Conservation (phyloP, 805 yeast species). For the Lipomyces orientalis region DNA sequence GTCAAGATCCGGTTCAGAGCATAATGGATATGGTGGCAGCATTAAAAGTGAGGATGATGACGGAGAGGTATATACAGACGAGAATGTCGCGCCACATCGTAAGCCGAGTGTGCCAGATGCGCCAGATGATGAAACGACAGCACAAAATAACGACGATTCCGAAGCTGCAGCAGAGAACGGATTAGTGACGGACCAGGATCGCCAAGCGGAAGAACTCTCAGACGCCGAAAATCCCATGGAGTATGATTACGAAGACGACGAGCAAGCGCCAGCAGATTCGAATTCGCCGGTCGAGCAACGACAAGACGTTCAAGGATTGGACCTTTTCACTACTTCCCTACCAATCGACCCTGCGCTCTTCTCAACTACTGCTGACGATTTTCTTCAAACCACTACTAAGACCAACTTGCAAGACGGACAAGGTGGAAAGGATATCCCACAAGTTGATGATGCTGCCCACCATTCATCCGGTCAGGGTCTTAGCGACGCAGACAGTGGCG, state of each 20-base stretch:
- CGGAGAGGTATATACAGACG: constrained; percentile 19
- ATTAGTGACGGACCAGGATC: background rate
- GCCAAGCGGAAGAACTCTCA: constrained; percentile 5
- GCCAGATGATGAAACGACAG: background rate
- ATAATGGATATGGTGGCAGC: constrained; percentile 14
- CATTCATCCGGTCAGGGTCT: too few species aligned
- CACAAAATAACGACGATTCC: background rate
- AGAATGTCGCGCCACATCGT: constrained; percentile 19
- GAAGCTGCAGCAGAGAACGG: background rate
- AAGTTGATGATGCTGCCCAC: background rate
- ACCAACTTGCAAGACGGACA: background rate
- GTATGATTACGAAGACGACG: constrained; percentile 6
- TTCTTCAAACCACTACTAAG: constrained; percentile 2
- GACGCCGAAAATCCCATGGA: background rate
- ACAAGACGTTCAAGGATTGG: background rate
- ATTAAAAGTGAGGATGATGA: constrained; percentile 15
- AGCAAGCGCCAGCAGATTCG: background rate
- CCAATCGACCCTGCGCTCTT: constrained; percentile 23
- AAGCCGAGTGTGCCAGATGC: background rate
- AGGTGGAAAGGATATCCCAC: background rate
- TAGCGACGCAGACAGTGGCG: background rate
- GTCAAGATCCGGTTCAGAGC: constrained; percentile 27
- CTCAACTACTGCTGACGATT: background rate
- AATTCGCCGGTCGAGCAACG: background rate
- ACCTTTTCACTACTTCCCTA: background rate